Evolutionary conservation across 768 basidiomycete species (phyloP).

Genomic region (Mycena filopes): DNA sequence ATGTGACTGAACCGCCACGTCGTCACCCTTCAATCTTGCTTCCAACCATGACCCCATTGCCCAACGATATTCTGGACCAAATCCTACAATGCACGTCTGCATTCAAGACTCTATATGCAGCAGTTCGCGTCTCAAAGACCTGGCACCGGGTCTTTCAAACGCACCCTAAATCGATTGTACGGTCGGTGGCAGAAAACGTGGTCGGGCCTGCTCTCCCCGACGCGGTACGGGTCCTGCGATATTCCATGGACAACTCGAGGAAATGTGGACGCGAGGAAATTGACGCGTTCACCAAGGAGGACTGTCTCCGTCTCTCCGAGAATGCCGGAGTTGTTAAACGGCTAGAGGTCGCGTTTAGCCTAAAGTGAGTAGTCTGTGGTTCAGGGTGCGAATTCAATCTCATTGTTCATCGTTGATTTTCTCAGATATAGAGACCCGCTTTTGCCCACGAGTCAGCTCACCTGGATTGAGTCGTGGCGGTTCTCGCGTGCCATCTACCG

Average conservation of each 20-base stretch:
- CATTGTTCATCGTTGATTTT: too few relatives aligned
- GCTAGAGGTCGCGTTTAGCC: slow-evolving; percentile 15
- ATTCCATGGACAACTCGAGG: neutral
- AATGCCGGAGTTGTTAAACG: slow-evolving; percentile 5
- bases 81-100: neutral
- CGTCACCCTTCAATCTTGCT: too few relatives aligned
- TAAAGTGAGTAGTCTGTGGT: neutral
- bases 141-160: slow-evolving; percentile 15
- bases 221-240: slow-evolving; percentile 2
- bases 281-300: neutral
- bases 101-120: neutral
- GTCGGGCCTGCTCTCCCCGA: slow-evolving; percentile 4
- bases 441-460: slow-evolving; percentile 4
- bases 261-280: neutral
- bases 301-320: neutral
- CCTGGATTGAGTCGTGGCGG: neutral
- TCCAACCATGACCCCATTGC: too few relatives aligned
- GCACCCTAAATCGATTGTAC: slow-evolving; percentile 6
- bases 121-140: neutral
- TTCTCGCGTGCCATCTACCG: slow-evolving; percentile 20
- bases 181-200: slow-evolving; percentile 3
- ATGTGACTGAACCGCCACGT: too few relatives aligned
- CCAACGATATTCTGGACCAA: slow-evolving; percentile 14
- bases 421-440: slow-evolving; percentile 1
- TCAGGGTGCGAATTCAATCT: neutral